These are phyloP conservation scores for Ormosia semicastrata DNA, from an alignment of 306 rosid species.

Conservation along the genomic window DNA sequence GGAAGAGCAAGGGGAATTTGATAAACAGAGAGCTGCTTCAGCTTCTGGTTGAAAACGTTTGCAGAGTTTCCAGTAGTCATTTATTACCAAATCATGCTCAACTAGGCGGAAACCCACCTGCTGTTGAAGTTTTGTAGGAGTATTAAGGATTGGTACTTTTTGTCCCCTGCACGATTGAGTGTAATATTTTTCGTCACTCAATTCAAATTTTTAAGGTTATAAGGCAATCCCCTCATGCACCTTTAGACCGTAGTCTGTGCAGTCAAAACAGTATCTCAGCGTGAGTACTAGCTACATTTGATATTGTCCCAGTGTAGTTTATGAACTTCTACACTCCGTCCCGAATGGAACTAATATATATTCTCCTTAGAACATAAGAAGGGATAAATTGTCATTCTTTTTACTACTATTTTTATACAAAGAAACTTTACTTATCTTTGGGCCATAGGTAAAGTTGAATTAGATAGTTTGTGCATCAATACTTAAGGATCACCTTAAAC, in stretches of 20 bases:
- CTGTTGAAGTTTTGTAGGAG: conserved; percentile 59
- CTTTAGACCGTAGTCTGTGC: not conserved
- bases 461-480: not conserved
- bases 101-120: not conserved
- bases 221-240: conserved; percentile 19
- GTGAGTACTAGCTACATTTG: too few species aligned
- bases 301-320: too few species aligned
- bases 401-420: too few species aligned
- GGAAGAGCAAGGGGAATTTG: conserved; percentile 62
- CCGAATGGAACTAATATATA: too few species aligned
- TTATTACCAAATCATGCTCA: not conserved
- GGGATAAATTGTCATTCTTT: too few species aligned
- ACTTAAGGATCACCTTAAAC: not conserved
- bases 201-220: conserved; percentile 10
- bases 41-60: conserved; percentile 49
- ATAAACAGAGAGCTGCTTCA: conserved; percentile 47
- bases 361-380: too few species aligned
- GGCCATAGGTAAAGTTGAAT: too few species aligned
- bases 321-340: too few species aligned
- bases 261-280: too few species aligned
- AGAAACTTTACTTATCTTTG: too few species aligned
- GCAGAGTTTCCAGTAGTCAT: not conserved
- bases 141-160: conserved; percentile 29
- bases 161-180: not conserved
- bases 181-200: conserved; percentile 25